Percentiles rank a stretch among this genome's conserved stretches.
Evolutionary conservation across 2,329 filamentous ascomycete species (phyloP).

Genomic region (Colletotrichum graminicola): DNA sequence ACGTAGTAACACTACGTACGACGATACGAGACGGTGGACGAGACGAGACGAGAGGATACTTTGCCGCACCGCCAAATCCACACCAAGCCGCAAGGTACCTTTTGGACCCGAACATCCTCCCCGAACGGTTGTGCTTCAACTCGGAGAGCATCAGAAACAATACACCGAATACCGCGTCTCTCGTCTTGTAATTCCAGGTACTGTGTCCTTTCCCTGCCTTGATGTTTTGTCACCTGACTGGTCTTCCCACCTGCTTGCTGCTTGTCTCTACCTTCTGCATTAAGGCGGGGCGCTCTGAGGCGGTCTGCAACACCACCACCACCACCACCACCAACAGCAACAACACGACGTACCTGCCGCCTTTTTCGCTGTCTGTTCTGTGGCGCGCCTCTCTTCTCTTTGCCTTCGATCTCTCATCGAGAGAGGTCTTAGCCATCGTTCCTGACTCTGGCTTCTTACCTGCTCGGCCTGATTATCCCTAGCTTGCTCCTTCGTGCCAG

Average conservation of each 20-base stretch:
- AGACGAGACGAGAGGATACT: constrained; percentile 23
- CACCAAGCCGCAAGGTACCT: constrained; percentile 18
- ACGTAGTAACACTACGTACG: background rate
- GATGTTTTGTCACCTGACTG: background rate
- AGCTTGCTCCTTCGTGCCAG: constrained; percentile 39
- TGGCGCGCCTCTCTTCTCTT: background rate
- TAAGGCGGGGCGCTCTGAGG: background rate
- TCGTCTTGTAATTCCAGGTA: background rate
- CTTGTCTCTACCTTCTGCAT: constrained; percentile 1
- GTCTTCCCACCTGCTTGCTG: background rate
- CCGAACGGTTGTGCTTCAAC: constrained; percentile 15
- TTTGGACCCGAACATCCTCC: constrained; percentile 7
- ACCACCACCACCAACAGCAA: background rate
- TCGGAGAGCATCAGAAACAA: constrained; percentile 14
- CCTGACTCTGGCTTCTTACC: constrained; percentile 10
- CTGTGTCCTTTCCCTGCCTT: background rate
- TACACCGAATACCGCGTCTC: background rate
- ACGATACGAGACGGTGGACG: background rate
- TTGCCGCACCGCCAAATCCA: background rate
- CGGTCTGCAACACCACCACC: constrained; percentile 8
- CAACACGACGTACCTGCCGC: background rate
- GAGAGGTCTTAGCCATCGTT: background rate
- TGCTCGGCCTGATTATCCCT: constrained; percentile 12
- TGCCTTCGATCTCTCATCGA: constrained; percentile 3
- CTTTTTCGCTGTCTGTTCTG: background rate